These are phyloP conservation scores for Monosporascus sp. DNA, from an alignment of 2,329 filamentous ascomycete genomes.

Conservation along the genomic window DNA sequence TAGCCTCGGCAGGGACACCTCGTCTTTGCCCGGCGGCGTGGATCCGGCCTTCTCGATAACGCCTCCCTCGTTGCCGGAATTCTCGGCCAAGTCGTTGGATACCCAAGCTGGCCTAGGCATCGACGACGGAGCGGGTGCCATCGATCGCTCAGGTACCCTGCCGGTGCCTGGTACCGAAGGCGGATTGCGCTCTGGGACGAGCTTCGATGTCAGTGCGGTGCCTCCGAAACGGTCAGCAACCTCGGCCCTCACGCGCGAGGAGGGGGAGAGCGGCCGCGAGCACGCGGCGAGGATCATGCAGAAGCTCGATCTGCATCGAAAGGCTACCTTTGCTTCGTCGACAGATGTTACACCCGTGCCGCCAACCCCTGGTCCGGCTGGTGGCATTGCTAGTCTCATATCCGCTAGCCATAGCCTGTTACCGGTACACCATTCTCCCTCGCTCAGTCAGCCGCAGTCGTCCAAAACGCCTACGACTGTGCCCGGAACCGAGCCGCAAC, in stretches of 20 bases:
- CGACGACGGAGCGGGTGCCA: constrained; percentile 24
- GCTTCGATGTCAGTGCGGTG: constrained; percentile 59
- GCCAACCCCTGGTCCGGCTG: constrained; percentile 34
- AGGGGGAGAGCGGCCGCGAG: constrained; percentile 71
- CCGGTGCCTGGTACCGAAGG: constrained; percentile 58
- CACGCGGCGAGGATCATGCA: constrained; percentile 87
- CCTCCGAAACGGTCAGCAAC: constrained; percentile 53
- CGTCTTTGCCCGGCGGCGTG: constrained; percentile 41
- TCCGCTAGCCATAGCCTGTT: constrained; percentile 77
- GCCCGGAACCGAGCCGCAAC: constrained; percentile 38
- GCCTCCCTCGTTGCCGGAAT: constrained; percentile 81
- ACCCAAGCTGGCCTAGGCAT: constrained; percentile 43
- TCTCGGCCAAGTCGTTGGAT: constrained; percentile 74
- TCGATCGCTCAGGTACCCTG: constrained; percentile 62
- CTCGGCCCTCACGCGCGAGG: constrained; percentile 49
- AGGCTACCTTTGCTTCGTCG: constrained; percentile 55
- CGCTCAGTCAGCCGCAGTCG: constrained; percentile 18
- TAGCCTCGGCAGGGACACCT: constrained; percentile 49
- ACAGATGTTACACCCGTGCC: constrained; percentile 34
- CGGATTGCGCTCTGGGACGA: constrained; percentile 53
- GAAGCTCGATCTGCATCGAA: constrained; percentile 84
- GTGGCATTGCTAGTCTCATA: constrained; percentile 79
- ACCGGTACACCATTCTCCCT: constrained; percentile 47
- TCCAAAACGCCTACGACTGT: constrained; percentile 7
- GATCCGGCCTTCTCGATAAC: constrained; percentile 90